A percentile compares a stretch with the other conserved stretches of the same genome.
phyloP scores from a whole-genome alignment of 345 rosid genomes.

The Carallia pectinifolia region DNA sequence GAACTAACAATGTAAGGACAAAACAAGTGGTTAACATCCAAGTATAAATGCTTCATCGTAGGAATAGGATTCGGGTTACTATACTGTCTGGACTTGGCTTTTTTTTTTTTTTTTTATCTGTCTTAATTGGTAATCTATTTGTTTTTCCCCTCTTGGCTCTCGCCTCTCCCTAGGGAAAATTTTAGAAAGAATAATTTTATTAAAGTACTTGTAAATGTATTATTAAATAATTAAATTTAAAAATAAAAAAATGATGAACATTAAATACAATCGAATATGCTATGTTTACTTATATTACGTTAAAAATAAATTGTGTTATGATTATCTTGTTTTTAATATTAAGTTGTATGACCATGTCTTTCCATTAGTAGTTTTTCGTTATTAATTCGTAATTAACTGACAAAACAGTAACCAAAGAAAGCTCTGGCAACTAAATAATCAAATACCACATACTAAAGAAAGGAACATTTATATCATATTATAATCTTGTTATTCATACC shows the following conservation, averaged over 20 bases:
- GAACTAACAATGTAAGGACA: no score
- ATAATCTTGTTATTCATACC: not conserved
- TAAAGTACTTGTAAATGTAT: no score
- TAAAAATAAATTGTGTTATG: no score
- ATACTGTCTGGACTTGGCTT: not conserved
- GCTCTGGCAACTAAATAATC: not conserved
- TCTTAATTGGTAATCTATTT: not conserved
- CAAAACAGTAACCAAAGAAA: not conserved
- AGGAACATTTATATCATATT: not conserved
- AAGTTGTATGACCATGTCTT: no score
- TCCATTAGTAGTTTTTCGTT: not conserved
- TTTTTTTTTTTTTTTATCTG: not conserved
- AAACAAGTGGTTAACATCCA: not conserved
- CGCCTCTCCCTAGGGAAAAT: no score
- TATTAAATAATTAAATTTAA: no score
- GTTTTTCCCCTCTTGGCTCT: no score
- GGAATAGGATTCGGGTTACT: not conserved
- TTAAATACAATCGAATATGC: no score
- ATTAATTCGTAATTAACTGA: not conserved
- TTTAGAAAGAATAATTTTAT: no score
- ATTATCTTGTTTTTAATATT: no score
- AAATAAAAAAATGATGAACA: no score
- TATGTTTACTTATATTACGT: no score
- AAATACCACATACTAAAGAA: not conserved
- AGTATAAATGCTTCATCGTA: not conserved